Conservation (phyloP, 805 yeast species). For the Zygotorulaspora danielsina region DNA sequence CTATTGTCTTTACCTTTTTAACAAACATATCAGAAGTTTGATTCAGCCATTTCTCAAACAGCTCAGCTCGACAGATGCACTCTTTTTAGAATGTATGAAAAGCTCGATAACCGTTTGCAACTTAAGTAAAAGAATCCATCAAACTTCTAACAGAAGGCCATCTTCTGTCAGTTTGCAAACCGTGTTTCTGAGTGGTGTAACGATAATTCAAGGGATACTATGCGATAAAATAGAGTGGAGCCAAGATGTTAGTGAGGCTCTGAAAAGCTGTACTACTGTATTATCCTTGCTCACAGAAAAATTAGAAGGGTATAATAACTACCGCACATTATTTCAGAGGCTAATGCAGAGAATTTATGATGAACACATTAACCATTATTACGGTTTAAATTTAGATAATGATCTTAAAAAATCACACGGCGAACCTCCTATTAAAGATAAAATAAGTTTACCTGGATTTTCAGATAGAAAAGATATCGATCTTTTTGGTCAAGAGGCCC, state of each 20-base stretch:
- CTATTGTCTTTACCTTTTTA: neutral
- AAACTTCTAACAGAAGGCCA: neutral
- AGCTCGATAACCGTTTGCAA: neutral
- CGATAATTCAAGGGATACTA: slow-evolving; percentile 1
- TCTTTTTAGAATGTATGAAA: neutral
- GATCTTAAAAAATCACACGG: neutral
- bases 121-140: neutral
- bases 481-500: neutral
- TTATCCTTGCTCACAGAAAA: neutral
- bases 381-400: neutral
- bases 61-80: neutral
- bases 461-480: neutral
- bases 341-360: neutral
- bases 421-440: neutral
- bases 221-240: neutral
- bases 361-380: neutral
- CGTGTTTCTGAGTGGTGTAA: neutral
- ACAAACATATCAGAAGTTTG: neutral
- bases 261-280: neutral
- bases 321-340: neutral
- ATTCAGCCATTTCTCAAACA: neutral
- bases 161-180: neutral
- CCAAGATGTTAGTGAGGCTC: neutral
- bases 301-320: neutral
- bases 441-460: neutral